phyloP scores from a whole-genome alignment of 2,329 filamentous ascomycete species.

The Aotearoamyces nothofagi region DNA sequence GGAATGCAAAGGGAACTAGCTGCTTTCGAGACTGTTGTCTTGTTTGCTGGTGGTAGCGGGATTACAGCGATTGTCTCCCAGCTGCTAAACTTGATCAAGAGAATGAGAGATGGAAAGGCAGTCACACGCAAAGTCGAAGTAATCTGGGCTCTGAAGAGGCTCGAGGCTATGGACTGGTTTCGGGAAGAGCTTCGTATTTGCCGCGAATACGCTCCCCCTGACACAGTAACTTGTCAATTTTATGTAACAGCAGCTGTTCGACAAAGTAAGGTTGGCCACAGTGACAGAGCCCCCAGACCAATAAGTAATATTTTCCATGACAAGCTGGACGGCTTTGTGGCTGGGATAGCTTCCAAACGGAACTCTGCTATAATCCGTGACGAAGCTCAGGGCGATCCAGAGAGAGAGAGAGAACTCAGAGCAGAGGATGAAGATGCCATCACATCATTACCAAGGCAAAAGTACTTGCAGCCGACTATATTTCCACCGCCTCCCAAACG shows the following conservation, averaged over 20 bases:
- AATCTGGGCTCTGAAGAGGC: constrained; percentile 82
- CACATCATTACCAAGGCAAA: constrained; percentile 60
- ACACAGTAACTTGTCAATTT: constrained; percentile 85
- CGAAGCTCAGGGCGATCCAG: constrained; percentile 63
- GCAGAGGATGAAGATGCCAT: constrained; percentile 75
- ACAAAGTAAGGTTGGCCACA: constrained; percentile 11
- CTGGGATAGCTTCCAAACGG: constrained; percentile 73
- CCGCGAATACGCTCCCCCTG: constrained; percentile 73
- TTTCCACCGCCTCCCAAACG: constrained; percentile 9
- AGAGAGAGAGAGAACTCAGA: constrained; percentile 66
- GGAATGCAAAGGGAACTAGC: constrained; percentile 84
- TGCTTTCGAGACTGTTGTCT: constrained; percentile 83
- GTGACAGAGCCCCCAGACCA: constrained; percentile 39
- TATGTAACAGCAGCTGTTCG: constrained; percentile 69
- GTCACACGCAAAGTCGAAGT: constrained; percentile 83
- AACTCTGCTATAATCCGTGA: constrained; percentile 73
- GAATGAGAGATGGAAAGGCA: constrained; percentile 88
- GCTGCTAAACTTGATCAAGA: constrained; percentile 83
- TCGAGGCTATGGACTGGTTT: constrained; percentile 97
- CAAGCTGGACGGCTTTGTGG: constrained; percentile 75
- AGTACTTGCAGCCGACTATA: constrained; percentile 42
- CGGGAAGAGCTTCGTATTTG: constrained; percentile 88
- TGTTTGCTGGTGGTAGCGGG: constrained; percentile 87
- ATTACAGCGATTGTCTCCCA: constrained; percentile 91
- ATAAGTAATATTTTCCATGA: constrained; percentile 69